A percentile compares a stretch with the other conserved stretches of the same genome.
These are phyloP conservation scores for Eremochloa ophiuroides DNA, from an alignment of 176 grass and related monocot genomes.

Conservation along the genomic window DNA sequence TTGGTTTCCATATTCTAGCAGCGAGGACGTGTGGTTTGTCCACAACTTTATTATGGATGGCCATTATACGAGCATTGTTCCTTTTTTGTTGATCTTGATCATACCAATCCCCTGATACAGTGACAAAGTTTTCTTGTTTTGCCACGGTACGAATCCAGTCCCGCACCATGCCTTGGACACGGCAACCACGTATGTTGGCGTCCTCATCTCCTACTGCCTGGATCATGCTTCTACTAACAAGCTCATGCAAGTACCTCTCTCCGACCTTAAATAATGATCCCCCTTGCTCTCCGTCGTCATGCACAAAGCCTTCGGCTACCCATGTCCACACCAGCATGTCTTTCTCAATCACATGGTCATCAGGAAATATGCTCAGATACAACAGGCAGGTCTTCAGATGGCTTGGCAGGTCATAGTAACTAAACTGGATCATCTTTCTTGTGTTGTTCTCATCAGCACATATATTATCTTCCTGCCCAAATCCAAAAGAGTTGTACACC, in stretches of 20 bases:
- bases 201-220: neutral
- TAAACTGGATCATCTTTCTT: neutral
- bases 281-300: neutral
- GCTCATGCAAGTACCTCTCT: slow-evolving; percentile 12
- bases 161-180: slow-evolving; percentile 6
- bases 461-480: neutral
- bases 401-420: neutral
- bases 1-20: neutral
- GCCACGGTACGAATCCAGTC: neutral
- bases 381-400: slow-evolving; percentile 8
- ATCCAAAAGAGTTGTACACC: no score
- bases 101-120: neutral
- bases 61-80: neutral
- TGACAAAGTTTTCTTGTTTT: no score
- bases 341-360: neutral
- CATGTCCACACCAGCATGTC: neutral
- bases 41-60: neutral
- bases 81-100: neutral
- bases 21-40: neutral
- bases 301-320: slow-evolving; percentile 18
- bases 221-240: slow-evolving; percentile 5
- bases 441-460: neutral
- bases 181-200: neutral
- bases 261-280: neutral
- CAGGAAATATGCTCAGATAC: neutral